phyloP scores from a whole-genome alignment of 2,329 filamentous ascomycete species.

The Sporothrix brasiliensis region DNA sequence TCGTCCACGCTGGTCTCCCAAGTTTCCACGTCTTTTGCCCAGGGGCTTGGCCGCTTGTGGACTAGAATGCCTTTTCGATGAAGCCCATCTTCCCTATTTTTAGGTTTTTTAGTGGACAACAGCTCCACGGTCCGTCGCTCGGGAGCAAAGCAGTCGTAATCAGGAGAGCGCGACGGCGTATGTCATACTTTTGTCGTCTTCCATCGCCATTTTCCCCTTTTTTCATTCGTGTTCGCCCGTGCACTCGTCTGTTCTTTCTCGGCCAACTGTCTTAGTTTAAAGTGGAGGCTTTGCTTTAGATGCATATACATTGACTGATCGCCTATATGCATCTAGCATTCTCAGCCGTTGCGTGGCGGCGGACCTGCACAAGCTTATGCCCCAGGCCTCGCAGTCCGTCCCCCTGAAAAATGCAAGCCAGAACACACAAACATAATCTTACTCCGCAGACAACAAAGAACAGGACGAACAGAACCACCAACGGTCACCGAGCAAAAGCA shows the following conservation, averaged over 20 bases:
- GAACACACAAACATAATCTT: not conserved
- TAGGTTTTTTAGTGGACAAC: slow-evolving; percentile 17
- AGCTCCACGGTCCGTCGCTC: not conserved
- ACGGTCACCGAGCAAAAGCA: not conserved
- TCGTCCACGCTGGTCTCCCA: not conserved
- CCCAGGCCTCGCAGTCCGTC: not conserved
- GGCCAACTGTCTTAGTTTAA: not conserved
- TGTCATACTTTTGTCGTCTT: not conserved
- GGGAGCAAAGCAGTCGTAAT: not conserved
- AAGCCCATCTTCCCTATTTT: slow-evolving; percentile 15
- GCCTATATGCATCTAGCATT: slow-evolving; percentile 16
- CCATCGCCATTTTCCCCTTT: not conserved
- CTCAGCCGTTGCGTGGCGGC: slow-evolving; percentile 2
- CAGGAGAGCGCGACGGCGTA: not conserved
- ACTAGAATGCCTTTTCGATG: slow-evolving; percentile 22
- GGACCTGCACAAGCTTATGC: not conserved
- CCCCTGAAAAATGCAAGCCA: slow-evolving; percentile 17
- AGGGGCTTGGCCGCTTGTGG: slow-evolving; percentile 26
- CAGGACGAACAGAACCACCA: not conserved
- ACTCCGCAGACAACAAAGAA: not conserved
- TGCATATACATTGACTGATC: not conserved
- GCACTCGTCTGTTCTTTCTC: not conserved
- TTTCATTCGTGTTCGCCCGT: not conserved
- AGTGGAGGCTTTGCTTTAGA: not conserved
- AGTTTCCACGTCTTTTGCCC: not conserved